Base-by-base conservation (phyloP, 345 rosid species). In the Sapria himalayana region DNA sequence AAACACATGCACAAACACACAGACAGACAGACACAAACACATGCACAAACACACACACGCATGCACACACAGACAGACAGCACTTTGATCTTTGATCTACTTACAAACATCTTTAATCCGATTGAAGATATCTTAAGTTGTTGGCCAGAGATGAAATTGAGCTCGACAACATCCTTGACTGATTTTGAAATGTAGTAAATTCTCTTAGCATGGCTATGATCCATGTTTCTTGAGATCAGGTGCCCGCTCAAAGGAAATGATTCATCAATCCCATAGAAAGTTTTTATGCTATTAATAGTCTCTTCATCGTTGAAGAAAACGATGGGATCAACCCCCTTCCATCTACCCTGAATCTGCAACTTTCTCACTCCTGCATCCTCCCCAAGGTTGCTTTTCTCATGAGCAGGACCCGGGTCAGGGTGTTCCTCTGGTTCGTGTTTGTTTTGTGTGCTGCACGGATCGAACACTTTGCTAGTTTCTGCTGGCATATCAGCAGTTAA, bases 51-150 rank as follows among this genome's bases (percentile, higher is more conserved):
- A n/a, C n/a, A n/a, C n/a, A n/a, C n/a, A n/a, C n/a, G n/a, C n/a
- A n/a, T n/a, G n/a, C n/a, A n/a, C n/a, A n/a, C n/a, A n/a, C n/a
- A n/a, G n/a, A n/a, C n/a, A n/a, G n/a, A n/a, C n/a, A n/a, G n/a
- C n/a, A n/a, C n/a, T n/a, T n/a, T n/a, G n/a, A n/a, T n/a, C n/a
- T n/a, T n/a, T n/a, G n/a, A 31, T 23, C 31, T 59, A 70, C 95
- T 77, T 65, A 77, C 95, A 84, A 89, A 89, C 81, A 89, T 84
- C 66, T 89, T 77, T 45, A 89, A 60, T 65, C 99, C 95, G 10
- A 84, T 69, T 12, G 93, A 89, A 45, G 95, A 59, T 13, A 89
- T 73, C 72, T 89, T 89, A 37, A 89, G 76, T 59, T 65, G 82
- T 66, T 77, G 74, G 17, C 86, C 95, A 55, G 58, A 79, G 22